These are phyloP conservation scores for Monilinia polystroma DNA, from an alignment of 2,329 filamentous ascomycete genomes.

Conservation along the genomic window DNA sequence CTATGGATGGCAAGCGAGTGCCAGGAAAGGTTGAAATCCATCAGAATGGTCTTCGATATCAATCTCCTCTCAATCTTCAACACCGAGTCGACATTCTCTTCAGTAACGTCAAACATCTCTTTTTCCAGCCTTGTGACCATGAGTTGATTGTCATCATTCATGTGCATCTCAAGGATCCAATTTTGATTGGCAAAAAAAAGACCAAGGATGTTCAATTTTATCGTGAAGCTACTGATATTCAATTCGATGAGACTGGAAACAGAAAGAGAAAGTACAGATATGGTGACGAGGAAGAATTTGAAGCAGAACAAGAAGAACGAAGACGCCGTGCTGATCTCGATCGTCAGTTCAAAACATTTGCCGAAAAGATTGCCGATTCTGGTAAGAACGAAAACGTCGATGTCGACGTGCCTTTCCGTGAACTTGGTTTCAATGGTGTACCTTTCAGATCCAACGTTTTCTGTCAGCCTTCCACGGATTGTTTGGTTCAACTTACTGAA, in stretches of 20 bases:
- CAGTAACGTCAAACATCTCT: conserved; percentile 96
- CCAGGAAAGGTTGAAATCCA: conserved; percentile 96
- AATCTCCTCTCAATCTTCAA: conserved; percentile 75
- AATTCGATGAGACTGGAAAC: conserved; percentile 98
- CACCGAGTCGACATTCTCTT: conserved; percentile 92
- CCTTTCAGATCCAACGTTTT: conserved; percentile 94
- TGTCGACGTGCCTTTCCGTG: conserved; percentile 94
- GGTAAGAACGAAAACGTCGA: conserved; percentile 87
- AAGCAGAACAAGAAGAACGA: conserved; percentile 96
- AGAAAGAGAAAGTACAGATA: conserved; percentile 96
- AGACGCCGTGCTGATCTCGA: conserved; percentile 88
- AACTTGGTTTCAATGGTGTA: conserved; percentile 95
- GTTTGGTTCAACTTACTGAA: conserved; percentile 93
- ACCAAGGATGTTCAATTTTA: conserved; percentile 99
- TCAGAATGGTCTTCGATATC: conserved; percentile 96
- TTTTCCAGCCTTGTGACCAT: conserved; percentile 96
- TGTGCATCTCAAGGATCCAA: conserved; percentile 95
- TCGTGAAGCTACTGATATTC: conserved; percentile 94
- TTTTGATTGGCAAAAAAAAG: conserved; percentile 97
- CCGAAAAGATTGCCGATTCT: conserved; percentile 95
- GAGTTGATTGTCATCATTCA: conserved; percentile 98
- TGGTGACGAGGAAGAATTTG: conserved; percentile 97
- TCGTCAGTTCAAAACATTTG: conserved; percentile 92
- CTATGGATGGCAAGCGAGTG: conserved; percentile 94
- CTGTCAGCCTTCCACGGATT: conserved; percentile 94